Conservation (phyloP, 345 rosid genomes). For the Psidium friedrichsthalianum region DNA sequence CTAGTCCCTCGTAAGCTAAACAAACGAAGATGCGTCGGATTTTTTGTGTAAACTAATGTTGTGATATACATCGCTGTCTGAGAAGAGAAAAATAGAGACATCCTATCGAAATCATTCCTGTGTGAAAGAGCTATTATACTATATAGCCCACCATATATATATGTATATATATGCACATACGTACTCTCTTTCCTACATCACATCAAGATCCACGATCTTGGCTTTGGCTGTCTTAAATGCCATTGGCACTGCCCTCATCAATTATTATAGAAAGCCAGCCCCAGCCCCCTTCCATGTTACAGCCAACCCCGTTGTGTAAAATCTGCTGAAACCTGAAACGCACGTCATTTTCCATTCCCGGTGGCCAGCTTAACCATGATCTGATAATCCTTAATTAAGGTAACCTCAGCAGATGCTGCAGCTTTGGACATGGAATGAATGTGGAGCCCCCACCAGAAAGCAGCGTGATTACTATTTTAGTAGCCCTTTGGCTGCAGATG, state of each 20-base stretch:
- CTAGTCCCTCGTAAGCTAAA: not conserved
- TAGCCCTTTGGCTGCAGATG: not conserved
- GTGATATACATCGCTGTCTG: not conserved
- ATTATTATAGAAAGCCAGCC: not conserved
- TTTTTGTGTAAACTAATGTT: not conserved
- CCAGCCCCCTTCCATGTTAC: not conserved
- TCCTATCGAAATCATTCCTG: not conserved
- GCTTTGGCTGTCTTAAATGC: not conserved
- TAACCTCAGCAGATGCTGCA: not conserved
- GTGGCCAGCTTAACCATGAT: not conserved
- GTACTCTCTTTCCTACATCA: not conserved
- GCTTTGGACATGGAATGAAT: not conserved
- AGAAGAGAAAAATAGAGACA: not conserved
- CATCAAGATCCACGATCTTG: not conserved
- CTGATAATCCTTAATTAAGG: not conserved
- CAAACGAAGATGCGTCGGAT: not conserved
- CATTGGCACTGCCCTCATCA: not conserved
- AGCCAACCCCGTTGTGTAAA: not conserved
- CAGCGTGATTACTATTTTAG: not conserved
- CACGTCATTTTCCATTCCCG: not conserved
- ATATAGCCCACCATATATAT: not conserved
- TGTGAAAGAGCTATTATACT: not conserved
- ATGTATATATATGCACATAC: not conserved
- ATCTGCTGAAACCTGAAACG: not conserved
- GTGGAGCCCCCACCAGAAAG: not conserved